Conservation (phyloP, 2,329 filamentous ascomycete species). For the Graphilbum fragrans region DNA sequence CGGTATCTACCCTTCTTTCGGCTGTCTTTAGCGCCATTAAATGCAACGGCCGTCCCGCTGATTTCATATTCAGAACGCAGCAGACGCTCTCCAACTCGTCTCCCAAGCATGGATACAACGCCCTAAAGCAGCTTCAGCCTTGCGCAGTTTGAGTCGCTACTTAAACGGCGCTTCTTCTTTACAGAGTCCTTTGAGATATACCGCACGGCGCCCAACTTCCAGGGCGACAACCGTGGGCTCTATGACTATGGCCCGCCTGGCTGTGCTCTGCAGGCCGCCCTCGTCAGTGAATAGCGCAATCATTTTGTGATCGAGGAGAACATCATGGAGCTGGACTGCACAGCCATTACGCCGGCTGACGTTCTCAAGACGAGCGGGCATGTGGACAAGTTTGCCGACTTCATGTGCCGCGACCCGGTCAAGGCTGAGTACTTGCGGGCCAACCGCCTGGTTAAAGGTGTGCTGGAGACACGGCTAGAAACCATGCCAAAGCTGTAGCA, state of each 20-base stretch:
- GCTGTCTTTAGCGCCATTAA: no score
- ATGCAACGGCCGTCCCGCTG: no score
- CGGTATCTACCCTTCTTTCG: no score
- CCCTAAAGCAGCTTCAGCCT: no score
- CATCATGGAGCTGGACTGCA: slow-evolving; percentile 92
- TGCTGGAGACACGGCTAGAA: slow-evolving; percentile 76
- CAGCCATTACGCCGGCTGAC: slow-evolving; percentile 82
- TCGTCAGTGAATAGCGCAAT: slow-evolving; percentile 82
- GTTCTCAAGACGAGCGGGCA: slow-evolving; percentile 94
- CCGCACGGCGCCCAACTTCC: slow-evolving; percentile 68
- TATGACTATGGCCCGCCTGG: slow-evolving; percentile 92
- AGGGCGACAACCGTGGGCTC: no score
- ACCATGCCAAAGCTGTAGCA: slow-evolving; percentile 57
- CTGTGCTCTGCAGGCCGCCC: slow-evolving; percentile 74
- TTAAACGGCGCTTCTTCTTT: slow-evolving; percentile 84
- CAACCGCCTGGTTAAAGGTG: slow-evolving; percentile 91
- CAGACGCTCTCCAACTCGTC: no score
- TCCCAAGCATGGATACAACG: no score
- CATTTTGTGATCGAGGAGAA: slow-evolving; percentile 90
- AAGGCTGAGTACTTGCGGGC: slow-evolving; percentile 93
- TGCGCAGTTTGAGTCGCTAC: slow-evolving; percentile 68
- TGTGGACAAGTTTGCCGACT: slow-evolving; percentile 96
- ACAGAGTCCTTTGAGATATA: slow-evolving; percentile 96
- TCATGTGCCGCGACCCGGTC: slow-evolving; percentile 99
- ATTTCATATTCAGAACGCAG: no score